Conservation (phyloP, 306 rosid species). For the Luffa aegyptiaca region DNA sequence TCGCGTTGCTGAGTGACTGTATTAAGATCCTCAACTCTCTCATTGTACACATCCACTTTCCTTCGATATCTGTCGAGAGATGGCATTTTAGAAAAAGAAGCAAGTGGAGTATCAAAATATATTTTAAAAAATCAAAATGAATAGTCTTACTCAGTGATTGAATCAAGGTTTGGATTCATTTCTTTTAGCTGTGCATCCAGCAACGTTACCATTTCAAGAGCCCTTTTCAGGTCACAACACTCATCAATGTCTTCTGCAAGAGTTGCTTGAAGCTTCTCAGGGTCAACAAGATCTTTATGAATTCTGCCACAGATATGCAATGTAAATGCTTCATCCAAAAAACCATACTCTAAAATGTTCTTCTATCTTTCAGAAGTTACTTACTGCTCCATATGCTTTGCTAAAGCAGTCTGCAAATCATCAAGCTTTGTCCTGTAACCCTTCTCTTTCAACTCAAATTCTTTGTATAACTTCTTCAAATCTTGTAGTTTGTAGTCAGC, state of each 20-base stretch:
- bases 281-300: conserved; percentile 72
- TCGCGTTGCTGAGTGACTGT: conserved; percentile 76
- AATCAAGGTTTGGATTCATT: conserved; percentile 96
- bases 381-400: conserved; percentile 87
- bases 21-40: conserved; percentile 83
- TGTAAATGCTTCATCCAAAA: not conserved
- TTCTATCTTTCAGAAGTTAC: conserved; percentile 14
- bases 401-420: conserved; percentile 58
- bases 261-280: conserved; percentile 66
- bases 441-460: conserved; percentile 66
- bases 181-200: conserved; percentile 86
- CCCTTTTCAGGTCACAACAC: conserved; percentile 57
- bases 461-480: conserved; percentile 63
- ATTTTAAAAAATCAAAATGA: not conserved
- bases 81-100: conserved; percentile 8
- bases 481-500: conserved; percentile 81
- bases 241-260: conserved; percentile 44
- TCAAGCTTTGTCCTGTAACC: conserved; percentile 65
- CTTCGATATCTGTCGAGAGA: conserved; percentile 48
- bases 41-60: conserved; percentile 69
- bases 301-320: conserved; percentile 45
- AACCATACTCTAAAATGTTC: not conserved
- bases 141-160: conserved; percentile 70
- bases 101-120: not conserved
- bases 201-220: conserved; percentile 62